Base-by-base conservation (phyloP, 2,329 filamentous ascomycete species). In the Apiospora saccharicola region DNA sequence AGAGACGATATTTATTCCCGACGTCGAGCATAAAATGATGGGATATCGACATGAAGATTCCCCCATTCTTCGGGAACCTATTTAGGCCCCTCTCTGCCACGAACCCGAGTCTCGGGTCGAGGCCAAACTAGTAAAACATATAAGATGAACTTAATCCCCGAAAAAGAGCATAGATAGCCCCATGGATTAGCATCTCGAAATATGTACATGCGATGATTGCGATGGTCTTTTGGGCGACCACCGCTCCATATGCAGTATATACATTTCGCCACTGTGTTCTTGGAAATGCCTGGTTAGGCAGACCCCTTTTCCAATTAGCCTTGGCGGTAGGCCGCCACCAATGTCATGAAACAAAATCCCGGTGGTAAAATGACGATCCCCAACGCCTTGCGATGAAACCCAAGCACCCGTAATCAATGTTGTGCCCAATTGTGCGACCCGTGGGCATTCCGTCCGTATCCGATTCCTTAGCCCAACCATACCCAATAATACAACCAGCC, bases 371-470 rank as follows among this genome's bases (percentile, higher is more conserved):
- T 41, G 30, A 64, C 41, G 53, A 64, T n/a, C 57, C 57, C 57
- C 57, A 64, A 64, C 57, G 57, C 57, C 57, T 64, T 64, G 57
- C 57, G 57, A 64, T 64, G 19, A 64, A 64, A 64, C 34, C 34
- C 57, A 41, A 64, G 53, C 34, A 64, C 16, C 57, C 57, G 34
- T 64, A 61, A n/a, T 41, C 57, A 24, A 41, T 41, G 41, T 64
- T 41, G 30, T 64, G 19, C 57, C 57, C 57, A 37, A 64, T 41
- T 64, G 30, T 61, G 19, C 37, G 37, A 41, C 57, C 57, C 57
- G 22, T 64, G 30, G 30, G 19, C 57, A 41, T 37, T 22, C 8
- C 34, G 30, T 41, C 57, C 57, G 37, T 64, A 41, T 14, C 57
- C 30, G 57, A 14, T 64, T 64, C 57, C 57, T 16, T 64, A 24